Conservation (phyloP, 306 rosid species). For the Gleditsia sinensis region DNA sequence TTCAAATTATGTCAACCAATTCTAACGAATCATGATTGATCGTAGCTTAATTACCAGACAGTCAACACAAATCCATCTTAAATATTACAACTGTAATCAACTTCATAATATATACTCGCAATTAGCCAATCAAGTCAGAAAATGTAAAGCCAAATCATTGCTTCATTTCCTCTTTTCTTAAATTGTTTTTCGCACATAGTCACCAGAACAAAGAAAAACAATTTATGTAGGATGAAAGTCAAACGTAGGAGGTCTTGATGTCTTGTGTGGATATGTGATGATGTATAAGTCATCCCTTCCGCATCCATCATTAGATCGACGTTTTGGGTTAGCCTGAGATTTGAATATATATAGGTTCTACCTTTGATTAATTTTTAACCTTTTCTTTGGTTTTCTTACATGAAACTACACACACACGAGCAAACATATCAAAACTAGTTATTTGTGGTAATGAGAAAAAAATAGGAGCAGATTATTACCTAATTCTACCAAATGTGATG, state of each 20-base stretch:
- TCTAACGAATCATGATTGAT: slow-evolving; percentile 60
- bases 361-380: too few relatives aligned
- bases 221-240: background rate
- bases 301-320: too few relatives aligned
- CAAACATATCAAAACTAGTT: too few relatives aligned
- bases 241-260: background rate
- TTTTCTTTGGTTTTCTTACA: too few relatives aligned
- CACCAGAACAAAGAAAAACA: background rate
- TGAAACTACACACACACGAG: too few relatives aligned
- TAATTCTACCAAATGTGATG: too few relatives aligned
- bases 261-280: background rate
- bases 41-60: slow-evolving; percentile 51
- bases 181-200: slow-evolving; percentile 26
- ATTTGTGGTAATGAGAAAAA: too few relatives aligned
- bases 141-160: background rate
- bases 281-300: background rate
- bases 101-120: background rate
- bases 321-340: background rate
- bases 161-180: slow-evolving; percentile 1
- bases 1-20: slow-evolving; percentile 52
- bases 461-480: too few relatives aligned
- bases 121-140: slow-evolving; percentile 28
- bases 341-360: too few relatives aligned
- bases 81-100: slow-evolving; percentile 55
- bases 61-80: slow-evolving; percentile 49